A percentile compares a stretch with the other conserved stretches of the same genome.
Conservation (phyloP, 306 rosid species). For the Dryas octopetala region DNA sequence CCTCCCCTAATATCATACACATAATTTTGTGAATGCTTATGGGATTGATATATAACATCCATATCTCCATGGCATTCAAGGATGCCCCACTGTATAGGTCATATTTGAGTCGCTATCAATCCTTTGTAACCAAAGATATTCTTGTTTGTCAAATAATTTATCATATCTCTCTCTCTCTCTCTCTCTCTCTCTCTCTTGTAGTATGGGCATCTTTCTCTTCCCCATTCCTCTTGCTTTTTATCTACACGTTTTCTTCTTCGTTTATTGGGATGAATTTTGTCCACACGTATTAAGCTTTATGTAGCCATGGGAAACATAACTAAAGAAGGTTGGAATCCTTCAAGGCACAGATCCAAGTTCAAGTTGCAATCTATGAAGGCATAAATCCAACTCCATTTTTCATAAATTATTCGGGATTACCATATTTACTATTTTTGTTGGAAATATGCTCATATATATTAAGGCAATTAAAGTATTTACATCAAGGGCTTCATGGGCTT, state of each 20-base stretch:
- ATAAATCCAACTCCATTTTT: not conserved
- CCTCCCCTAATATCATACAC: too few species aligned
- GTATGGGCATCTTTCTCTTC: not conserved
- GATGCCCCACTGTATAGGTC: not conserved
- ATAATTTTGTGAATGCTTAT: too few species aligned
- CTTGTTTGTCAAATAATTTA: not conserved
- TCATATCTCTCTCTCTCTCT: too few species aligned
- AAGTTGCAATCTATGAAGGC: not conserved
- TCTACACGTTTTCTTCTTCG: not conserved
- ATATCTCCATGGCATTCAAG: not conserved
- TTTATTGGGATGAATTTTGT: not conserved
- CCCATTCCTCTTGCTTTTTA: not conserved
- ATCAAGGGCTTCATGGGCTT: not conserved
- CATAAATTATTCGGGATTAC: too few species aligned
- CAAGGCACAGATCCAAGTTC: not conserved
- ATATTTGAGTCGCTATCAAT: conserved; percentile 1
- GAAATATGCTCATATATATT: too few species aligned
- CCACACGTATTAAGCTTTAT: not conserved
- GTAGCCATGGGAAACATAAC: not conserved
- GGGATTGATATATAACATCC: not conserved
- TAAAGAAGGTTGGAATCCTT: not conserved
- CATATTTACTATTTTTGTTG: too few species aligned
- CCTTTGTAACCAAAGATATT: not conserved
- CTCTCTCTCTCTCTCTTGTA: not conserved
- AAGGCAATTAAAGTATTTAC: too few species aligned